Conservation (phyloP, 306 rosid species). For the Cucurbita moschata region DNA sequence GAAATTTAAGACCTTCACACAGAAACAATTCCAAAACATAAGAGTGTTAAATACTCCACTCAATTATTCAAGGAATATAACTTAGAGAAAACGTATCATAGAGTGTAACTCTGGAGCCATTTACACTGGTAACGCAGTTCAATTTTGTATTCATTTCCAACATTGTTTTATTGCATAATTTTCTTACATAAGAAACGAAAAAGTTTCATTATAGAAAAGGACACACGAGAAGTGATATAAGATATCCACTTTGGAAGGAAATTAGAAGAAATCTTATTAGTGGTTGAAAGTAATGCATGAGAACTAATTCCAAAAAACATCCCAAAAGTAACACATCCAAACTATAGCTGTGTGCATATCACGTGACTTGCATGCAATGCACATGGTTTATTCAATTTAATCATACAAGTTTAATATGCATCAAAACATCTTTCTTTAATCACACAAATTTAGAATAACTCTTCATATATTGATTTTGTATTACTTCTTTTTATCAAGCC, state of each 20-base stretch:
- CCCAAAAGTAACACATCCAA: neutral
- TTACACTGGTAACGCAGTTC: neutral
- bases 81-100: neutral
- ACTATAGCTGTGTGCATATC: neutral
- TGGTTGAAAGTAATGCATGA: neutral
- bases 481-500: neutral
- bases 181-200: neutral
- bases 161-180: neutral
- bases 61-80: neutral
- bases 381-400: neutral
- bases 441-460: neutral
- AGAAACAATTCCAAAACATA: slow-evolving; percentile 1
- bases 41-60: neutral
- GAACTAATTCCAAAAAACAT: neutral
- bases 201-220: neutral
- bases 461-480: neutral
- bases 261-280: neutral
- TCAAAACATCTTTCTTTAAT: neutral
- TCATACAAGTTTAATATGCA: neutral
- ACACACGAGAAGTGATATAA: neutral
- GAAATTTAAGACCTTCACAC: slow-evolving; percentile 69
- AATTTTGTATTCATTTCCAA: neutral
- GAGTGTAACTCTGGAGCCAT: neutral
- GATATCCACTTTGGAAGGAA: neutral
- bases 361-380: neutral